Base-by-base conservation (phyloP, 164 flowering plant genomes). In the Stephania japonica region DNA sequence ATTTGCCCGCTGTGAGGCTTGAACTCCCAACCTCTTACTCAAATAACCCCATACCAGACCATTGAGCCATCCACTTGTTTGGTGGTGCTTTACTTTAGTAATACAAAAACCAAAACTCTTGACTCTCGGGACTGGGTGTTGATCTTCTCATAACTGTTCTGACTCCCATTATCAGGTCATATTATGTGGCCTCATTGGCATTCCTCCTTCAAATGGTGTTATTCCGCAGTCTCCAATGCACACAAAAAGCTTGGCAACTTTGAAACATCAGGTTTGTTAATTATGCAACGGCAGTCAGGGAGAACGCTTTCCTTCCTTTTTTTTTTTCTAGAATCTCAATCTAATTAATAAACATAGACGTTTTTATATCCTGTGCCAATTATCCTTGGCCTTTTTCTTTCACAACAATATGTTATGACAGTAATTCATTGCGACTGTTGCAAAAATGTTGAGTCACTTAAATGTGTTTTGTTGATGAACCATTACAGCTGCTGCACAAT, bases 191-290 rank as follows among this genome's bases (percentile, higher is more conserved):
- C 95, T 94, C 26, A 74, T 91, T 67, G 98, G 99, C 75, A 90
- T 94, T 76, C 98, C 98, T 71, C 98, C 98, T 67, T 87, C 98
- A 43, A 94, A 92, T 85, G 98, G 98, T 72, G 98, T 94, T 32
- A 92, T 94, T 73, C 97, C 98, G 23, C 98, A 94, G 75, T 94
- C 98, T 78, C 98, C 98, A 63, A 94, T 94, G 97, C 98, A 94
- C 72, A 94, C 98, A 70, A 94, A 92, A 79, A 94, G 97, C 79
- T 87, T 94, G 77, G 97, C 97, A 73, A 92, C 97, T 70, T 83
- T 94, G 78, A 94, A 92, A 75, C 97, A 94, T 74, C 97, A 92
- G 92, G 98, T 92, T 66, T 14, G 41, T 70, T 77, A 3, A 44
- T 14, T 13, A 65, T 47, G 53, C 53, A 47, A 47, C 1, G 53